Conservation (phyloP, 2,329 filamentous ascomycete genomes). For the Alternaria postmessia region DNA sequence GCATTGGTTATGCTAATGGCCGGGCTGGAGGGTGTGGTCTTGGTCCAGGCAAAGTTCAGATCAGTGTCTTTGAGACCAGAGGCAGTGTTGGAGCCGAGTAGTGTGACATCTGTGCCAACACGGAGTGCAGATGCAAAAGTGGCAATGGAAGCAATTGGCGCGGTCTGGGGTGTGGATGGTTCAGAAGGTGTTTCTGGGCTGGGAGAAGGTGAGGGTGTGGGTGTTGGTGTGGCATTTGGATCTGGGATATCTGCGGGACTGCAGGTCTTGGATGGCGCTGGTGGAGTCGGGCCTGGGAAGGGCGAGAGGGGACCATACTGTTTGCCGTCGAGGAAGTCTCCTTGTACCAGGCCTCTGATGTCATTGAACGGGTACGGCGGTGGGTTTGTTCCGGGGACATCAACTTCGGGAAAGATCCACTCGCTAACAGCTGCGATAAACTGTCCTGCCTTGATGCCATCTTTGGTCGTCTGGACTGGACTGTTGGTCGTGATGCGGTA, state of each 20-base stretch:
- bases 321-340: slow-evolving; percentile 39
- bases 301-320: slow-evolving; percentile 52
- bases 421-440: slow-evolving; percentile 54
- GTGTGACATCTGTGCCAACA: slow-evolving; percentile 39
- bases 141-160: slow-evolving; percentile 26
- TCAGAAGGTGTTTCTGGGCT: neutral
- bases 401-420: slow-evolving; percentile 56
- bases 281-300: slow-evolving; percentile 44
- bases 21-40: slow-evolving; percentile 31
- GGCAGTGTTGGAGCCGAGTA: slow-evolving; percentile 42
- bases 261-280: slow-evolving; percentile 38
- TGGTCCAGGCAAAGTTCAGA: slow-evolving; percentile 45
- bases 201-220: neutral
- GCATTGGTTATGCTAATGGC: slow-evolving; percentile 33
- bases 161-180: slow-evolving; percentile 12
- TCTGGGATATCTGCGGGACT: slow-evolving; percentile 27
- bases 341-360: slow-evolving; percentile 48
- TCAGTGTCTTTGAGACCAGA: slow-evolving; percentile 27
- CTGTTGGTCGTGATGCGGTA: slow-evolving; percentile 50
- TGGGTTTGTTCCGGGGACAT: slow-evolving; percentile 50
- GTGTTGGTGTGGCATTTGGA: slow-evolving; percentile 18
- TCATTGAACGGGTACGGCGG: slow-evolving; percentile 38
- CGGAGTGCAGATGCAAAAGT: slow-evolving; percentile 39
- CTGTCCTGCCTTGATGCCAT: slow-evolving; percentile 53
- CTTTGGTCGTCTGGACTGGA: slow-evolving; percentile 47